Evolutionary conservation across 2,329 filamentous ascomycete species (phyloP), one percentile per base, ranked within the genome.

Genomic region (Microdochium nivale): DNA sequence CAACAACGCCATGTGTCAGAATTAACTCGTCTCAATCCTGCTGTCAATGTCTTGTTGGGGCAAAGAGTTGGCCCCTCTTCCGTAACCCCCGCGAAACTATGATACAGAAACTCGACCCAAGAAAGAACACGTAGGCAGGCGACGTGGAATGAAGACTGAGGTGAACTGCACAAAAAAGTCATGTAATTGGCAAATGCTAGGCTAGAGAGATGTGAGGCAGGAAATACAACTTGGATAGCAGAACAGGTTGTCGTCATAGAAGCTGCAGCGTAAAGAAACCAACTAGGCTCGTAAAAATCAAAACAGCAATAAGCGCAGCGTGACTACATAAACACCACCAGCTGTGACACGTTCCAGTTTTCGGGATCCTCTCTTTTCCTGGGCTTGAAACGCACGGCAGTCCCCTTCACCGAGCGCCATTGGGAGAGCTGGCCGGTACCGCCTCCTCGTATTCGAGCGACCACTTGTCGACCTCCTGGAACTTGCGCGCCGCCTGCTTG

Each of bases 391-490:
- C n/a, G 3, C 8, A 49, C 25, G 27, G 19, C 14, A 7, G 3
- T 51, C 13, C 32, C 24, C 35, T 44, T 68, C 58, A 82, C 52
- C 78, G 70, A 43, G 73, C 78, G 57, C 74, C 72, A 35, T 67
- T 66, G 1, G 79, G 78, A 21, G 79, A 81, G 53, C 75, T 78
- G 54, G 73, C 74, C 64, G 78, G 75, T 23, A 74, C 75, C 48
- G 82, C 74, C 58, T 83, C 81, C 69, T 87, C 84, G 65, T 80
- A 87, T 49, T 82, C 80, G 54, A 87, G 67, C 67, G 84, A 75
- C 82, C 83, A 87, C 66, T 76, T 72, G 63, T 87, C 84, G 40
- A 87, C 84, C 66, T 87, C 83, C 63, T 79, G 75, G 59, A 87
- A 87, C 66, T 86, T 86, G 62, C 71, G 75, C 10, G 73, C 73